Evolutionary conservation across 1,284 basidiomycete genomes (phyloP), one percentile per base, ranked within the genome.

Genomic region (Pseudozyma tsukubaensis): DNA sequence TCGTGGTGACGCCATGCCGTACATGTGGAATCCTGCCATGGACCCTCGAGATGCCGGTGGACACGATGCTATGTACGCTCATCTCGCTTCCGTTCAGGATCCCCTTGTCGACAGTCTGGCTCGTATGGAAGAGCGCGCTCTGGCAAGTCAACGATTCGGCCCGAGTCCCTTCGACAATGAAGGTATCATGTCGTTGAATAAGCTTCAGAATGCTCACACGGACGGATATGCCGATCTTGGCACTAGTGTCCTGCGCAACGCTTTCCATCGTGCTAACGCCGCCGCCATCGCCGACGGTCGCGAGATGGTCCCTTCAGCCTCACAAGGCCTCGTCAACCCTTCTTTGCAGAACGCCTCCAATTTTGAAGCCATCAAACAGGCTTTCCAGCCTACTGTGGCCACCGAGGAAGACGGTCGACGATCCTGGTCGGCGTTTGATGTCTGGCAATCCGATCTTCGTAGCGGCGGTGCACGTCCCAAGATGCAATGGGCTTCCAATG

Each of bases 371-470:
- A 70, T 80, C 61, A 70, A 71, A 48, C 67, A 73, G 37, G 78
- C 78, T 12, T 80, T 80, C 54, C 70, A 80, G 50, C 62, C 77
- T 16, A 71, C 62, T 21, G 35, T 61, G 18, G 59, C 69, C 4
- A 63, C 72, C 36, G 78, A 79, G 19, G 77, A 79, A 21, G 76
- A 79, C 21, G 78, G 76, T 8, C 55, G 76, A 39, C 64, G 73
- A 43, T 79, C 78, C 2, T 79, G 78, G 78, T 76, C 72, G 11
- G 76, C 78, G 13, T 79, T 79, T 39, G 78, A 79, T 50, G 59
- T 75, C 16, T 79, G 78, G 78, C 72, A 74, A 16, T 74, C 72
- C 36, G 67, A 70, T 40, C 59, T 74, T 18, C 60, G 60, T 21
- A 63, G 55, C 14, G 69, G 55, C 40, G 43, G 55, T 21, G 52